Evolutionary conservation across 208 protist species (phyloP).

Genomic region (Acanthamoeba polyphaga): DNA sequence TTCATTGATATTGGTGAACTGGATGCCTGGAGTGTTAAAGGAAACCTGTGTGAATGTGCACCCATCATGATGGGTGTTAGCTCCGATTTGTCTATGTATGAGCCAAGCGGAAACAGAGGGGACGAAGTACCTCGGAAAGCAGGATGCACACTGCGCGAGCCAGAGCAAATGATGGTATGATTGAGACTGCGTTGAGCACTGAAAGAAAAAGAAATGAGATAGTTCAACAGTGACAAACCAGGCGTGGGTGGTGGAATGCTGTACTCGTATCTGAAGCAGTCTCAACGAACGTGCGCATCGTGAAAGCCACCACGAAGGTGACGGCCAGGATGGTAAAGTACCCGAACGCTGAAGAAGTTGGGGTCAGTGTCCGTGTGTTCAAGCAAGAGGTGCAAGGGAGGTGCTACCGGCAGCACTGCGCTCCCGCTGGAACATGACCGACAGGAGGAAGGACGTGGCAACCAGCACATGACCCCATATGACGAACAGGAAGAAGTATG

Average conservation of each 20-base stretch:
- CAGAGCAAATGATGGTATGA: conserved; percentile 34
- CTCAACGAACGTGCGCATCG: conserved; percentile 34
- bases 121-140: neutral
- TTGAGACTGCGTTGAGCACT: conserved; percentile 8
- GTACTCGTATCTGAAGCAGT: neutral
- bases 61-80: neutral
- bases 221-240: neutral
- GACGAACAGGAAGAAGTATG: conserved; percentile 68
- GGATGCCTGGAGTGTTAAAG: neutral
- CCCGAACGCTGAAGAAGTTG: neutral
- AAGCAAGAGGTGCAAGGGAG: neutral
- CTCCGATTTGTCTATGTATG: neutral
- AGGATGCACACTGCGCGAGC: neutral
- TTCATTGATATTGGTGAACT: neutral
- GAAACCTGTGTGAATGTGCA: neutral
- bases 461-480: conserved; percentile 73
- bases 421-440: conserved; percentile 44
- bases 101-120: neutral
- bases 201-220: neutral
- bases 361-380: no score
- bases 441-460: conserved; percentile 64
- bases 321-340: conserved; percentile 39
- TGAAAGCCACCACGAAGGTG: conserved; percentile 36
- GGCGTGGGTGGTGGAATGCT: neutral
- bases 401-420: conserved; percentile 17